These are phyloP conservation scores for Microdochium trichocladiopsis DNA, from an alignment of 2,329 filamentous ascomycete species.

Conservation along the genomic window DNA sequence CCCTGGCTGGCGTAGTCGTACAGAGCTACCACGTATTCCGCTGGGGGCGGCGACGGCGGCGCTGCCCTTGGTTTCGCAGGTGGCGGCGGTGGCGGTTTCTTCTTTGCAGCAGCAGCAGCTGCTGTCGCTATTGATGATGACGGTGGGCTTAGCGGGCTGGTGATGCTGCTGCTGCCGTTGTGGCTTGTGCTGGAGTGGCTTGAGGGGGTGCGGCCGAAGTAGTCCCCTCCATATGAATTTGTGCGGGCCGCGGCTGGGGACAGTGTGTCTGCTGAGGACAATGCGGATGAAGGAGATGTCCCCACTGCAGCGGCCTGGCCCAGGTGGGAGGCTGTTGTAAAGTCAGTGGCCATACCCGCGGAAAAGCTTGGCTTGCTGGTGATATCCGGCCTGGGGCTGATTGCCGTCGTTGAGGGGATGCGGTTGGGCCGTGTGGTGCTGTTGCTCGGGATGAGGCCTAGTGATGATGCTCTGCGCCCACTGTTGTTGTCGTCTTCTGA, in stretches of 20 bases:
- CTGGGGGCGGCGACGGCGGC: too few relatives aligned
- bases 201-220: background rate
- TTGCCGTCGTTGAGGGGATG: slow-evolving; percentile 25
- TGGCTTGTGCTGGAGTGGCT: slow-evolving; percentile 1
- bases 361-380: slow-evolving; percentile 25
- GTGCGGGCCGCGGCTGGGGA: slow-evolving; percentile 13
- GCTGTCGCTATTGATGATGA: slow-evolving; percentile 4
- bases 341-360: slow-evolving; percentile 24
- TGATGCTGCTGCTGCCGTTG: slow-evolving; percentile 13
- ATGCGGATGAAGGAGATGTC: slow-evolving; percentile 18
- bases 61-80: too few relatives aligned
- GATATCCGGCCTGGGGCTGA: slow-evolving; percentile 21
- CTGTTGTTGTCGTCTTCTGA: background rate
- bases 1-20: slow-evolving; percentile 69
- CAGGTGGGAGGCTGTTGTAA: slow-evolving; percentile 34
- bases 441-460: slow-evolving; percentile 31
- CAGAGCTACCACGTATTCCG: slow-evolving; percentile 60
- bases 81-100: slow-evolving; percentile 72
- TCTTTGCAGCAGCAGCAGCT: slow-evolving; percentile 44
- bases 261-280: slow-evolving; percentile 21
- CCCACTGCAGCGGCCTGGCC: slow-evolving; percentile 21
- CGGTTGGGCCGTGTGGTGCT: slow-evolving; percentile 21
- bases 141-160: background rate
- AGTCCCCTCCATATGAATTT: slow-evolving; percentile 8
- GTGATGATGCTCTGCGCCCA: slow-evolving; percentile 17